phyloP scores from a whole-genome alignment of 2,329 filamentous ascomycete genomes.

The Myriosclerotinia scirpicola region DNA sequence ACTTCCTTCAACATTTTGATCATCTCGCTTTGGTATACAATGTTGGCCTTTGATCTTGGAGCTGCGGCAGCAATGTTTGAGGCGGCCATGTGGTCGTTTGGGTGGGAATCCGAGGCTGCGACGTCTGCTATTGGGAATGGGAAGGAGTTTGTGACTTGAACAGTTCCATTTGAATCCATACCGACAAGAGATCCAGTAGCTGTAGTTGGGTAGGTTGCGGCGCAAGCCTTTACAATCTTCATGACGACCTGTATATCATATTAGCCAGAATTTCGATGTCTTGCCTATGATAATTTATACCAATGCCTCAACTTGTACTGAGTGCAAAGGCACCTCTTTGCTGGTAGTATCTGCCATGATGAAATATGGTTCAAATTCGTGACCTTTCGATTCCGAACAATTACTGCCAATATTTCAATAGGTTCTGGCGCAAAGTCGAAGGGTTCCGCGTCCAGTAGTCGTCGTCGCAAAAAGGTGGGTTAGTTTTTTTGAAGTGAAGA shows the following conservation, averaged over 20 bases:
- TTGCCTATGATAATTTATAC: constrained; percentile 56
- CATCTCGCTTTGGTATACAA: constrained; percentile 91
- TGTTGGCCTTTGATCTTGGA: constrained; percentile 87
- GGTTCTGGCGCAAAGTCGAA: constrained; percentile 8
- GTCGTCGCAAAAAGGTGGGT: constrained; percentile 24
- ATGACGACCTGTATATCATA: constrained; percentile 70
- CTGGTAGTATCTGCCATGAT: constrained; percentile 56
- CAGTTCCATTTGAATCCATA: constrained; percentile 78
- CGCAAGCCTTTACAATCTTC: constrained; percentile 97
- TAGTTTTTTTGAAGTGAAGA: constrained; percentile 20
- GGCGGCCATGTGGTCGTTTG: constrained; percentile 63
- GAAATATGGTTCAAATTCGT: constrained; percentile 23
- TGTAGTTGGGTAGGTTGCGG: constrained; percentile 80
- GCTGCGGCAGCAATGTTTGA: constrained; percentile 80
- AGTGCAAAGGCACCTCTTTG: constrained; percentile 73
- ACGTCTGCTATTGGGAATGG: constrained; percentile 84
- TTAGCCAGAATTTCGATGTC: constrained; percentile 35
- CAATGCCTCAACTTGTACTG: constrained; percentile 92
- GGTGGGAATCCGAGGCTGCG: constrained; percentile 66
- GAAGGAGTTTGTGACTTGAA: constrained; percentile 94
- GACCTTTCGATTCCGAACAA: constrained; percentile 1
- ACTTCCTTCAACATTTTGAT: constrained; percentile 95
- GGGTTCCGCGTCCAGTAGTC: constrained; percentile 20
- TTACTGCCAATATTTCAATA: constrained; percentile 8
- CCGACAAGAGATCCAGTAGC: constrained; percentile 90